A percentile compares a stretch with the other conserved stretches of the same genome.
Evolutionary conservation across 345 rosid genomes (phyloP).

Genomic region (Psidium guajava): DNA sequence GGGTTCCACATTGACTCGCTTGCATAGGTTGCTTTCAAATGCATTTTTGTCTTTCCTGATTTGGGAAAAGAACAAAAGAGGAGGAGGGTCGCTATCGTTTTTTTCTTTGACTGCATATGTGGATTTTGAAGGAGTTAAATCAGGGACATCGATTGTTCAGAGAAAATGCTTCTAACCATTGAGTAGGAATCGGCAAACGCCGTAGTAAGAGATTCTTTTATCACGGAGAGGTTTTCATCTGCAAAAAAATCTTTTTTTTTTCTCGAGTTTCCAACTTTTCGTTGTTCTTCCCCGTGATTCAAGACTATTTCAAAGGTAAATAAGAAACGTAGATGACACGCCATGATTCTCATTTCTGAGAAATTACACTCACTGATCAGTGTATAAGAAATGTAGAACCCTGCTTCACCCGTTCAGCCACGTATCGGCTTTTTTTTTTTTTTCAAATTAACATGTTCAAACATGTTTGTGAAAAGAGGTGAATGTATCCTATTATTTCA

Average conservation of each 20-base stretch:
- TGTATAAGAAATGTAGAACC: too few species aligned
- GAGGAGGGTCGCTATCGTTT: background rate
- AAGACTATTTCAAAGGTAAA: background rate
- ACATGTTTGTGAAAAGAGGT: background rate
- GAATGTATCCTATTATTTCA: background rate
- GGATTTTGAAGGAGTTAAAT: background rate
- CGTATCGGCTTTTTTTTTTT: background rate
- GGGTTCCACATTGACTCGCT: slow-evolving; percentile 15
- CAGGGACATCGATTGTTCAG: background rate
- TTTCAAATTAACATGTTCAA: background rate
- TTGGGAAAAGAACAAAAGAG: background rate
- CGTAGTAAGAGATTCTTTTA: background rate
- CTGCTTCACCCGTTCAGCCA: too few species aligned
- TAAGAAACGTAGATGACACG: too few species aligned
- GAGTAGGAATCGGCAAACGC: background rate
- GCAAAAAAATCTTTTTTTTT: background rate
- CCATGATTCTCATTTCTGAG: too few species aligned
- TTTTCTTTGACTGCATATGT: background rate
- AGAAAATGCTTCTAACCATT: background rate
- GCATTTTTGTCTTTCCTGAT: background rate
- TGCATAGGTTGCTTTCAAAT: background rate
- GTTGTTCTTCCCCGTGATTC: background rate
- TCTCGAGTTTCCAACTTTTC: background rate
- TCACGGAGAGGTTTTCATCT: background rate
- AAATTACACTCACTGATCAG: too few species aligned